These are phyloP conservation scores for Colletotrichum sojae DNA, from an alignment of 2,329 filamentous ascomycete species.

Conservation along the genomic window DNA sequence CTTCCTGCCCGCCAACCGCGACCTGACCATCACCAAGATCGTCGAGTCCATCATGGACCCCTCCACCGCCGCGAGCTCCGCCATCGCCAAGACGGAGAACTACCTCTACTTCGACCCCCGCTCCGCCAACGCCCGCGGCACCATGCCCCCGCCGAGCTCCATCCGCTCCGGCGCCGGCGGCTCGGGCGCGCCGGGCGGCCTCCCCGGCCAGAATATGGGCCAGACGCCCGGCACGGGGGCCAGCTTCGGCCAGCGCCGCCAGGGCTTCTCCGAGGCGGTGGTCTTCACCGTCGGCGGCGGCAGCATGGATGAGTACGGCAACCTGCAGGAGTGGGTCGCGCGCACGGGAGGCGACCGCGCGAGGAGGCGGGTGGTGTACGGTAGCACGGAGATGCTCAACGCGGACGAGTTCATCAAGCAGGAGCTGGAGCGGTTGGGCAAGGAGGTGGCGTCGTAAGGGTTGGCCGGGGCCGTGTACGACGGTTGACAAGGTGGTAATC, in stretches of 20 bases:
- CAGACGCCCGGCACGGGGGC: conserved; percentile 77
- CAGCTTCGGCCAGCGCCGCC: conserved; percentile 90
- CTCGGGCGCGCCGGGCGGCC: conserved; percentile 59
- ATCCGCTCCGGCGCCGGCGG: conserved; percentile 62
- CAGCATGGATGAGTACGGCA: conserved; percentile 99
- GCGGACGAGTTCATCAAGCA: conserved; percentile 76
- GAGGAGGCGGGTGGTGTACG: conserved; percentile 90
- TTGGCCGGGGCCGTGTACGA: background rate
- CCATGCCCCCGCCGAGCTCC: conserved; percentile 84
- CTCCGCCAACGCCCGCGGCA: conserved; percentile 92
- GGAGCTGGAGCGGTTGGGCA: conserved; percentile 74
- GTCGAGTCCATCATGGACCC: conserved; percentile 99
- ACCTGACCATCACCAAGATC: conserved; percentile 97
- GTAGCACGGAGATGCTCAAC: conserved; percentile 87
- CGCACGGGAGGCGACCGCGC: conserved; percentile 78
- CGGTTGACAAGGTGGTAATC: background rate
- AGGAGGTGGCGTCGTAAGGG: conserved; percentile 61
- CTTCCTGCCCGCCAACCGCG: conserved; percentile 95
- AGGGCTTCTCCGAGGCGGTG: conserved; percentile 90
- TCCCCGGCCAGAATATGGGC: conserved; percentile 58
- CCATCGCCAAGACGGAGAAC: conserved; percentile 95
- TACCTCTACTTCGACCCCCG: conserved; percentile 98
- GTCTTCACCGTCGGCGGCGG: conserved; percentile 97
- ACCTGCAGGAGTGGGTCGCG: conserved; percentile 95
- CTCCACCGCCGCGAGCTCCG: conserved; percentile 87